Evolutionary conservation across 345 rosid species (phyloP), one percentile per base, ranked within the genome.

Genomic region (Euphorbia tirucalli): DNA sequence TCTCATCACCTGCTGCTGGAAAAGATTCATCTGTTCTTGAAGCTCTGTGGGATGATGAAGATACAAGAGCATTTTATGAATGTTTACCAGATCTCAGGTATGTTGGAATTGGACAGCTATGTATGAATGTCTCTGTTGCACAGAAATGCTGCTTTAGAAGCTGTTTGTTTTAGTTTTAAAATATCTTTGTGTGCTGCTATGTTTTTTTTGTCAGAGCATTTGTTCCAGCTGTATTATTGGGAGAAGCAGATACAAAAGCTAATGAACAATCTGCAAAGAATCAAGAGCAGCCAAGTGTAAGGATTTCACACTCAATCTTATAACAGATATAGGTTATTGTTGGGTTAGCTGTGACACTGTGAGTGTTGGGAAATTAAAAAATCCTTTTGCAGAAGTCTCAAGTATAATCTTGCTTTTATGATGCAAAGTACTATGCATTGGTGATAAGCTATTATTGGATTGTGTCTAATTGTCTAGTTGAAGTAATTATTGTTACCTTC

Each of bases 31-130:
- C 89, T 30, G 80, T 59, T 75, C 77, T 81, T 2, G 99, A 93
- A 84, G 88, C 97, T 71, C 76, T 91, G 73, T 93, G 99, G 99
- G 97, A 93, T 81, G 98, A 96, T 77, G 98, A 93, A 74, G 98
- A 96, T 78, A 91, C 99, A 54, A 89, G 90, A 78, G 89, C 97
- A 63, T 96, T 96, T 78, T 96, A 96, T 71, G 99, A 93, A 83
- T 86, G 88, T 76, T 86, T 91, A 72, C 97, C 98, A 37, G 99
- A 96, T 87, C 94, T 96, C 74, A 93, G 99, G 99, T 96, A 71
- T 80, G 89, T 77, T 66, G 58, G 77, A 21, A 70, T 27, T 63
- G 46, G 59, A 62, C 8, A 27, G 49, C n/a, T 14, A 11, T 28
- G 43, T 65, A 44, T 65, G 14, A 13, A 19, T 66, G 27, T 28